A percentile compares a stretch with the other conserved stretches of the same genome.
Conservation (phyloP, 768 basidiomycete species). For the Termitomyces sp. region DNA sequence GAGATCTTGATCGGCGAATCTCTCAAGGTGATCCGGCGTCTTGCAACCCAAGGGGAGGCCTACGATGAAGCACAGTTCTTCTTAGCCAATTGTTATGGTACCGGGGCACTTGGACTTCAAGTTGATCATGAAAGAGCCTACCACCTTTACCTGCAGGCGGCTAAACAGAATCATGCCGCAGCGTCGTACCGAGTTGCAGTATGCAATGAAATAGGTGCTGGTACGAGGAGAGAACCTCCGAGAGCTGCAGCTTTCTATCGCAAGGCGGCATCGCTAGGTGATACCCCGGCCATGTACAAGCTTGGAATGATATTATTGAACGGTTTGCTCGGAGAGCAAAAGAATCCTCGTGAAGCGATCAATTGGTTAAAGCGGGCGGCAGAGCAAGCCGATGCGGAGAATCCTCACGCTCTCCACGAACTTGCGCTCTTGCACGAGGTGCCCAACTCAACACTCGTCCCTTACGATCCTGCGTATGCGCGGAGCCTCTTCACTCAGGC, state of each 20-base stretch:
- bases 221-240: constrained; percentile 82
- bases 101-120: constrained; percentile 90
- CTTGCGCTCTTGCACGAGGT: constrained; percentile 85
- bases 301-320: constrained; percentile 96
- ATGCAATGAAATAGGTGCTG: constrained; percentile 98
- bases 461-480: constrained; percentile 78
- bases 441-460: constrained; percentile 61
- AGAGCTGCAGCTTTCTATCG: constrained; percentile 95
- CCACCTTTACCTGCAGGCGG: constrained; percentile 93
- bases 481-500: constrained; percentile 86
- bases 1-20: constrained; percentile 86
- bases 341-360: constrained; percentile 88
- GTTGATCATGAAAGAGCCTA: constrained; percentile 99
- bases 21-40: constrained; percentile 85
- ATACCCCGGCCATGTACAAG: constrained; percentile 99
- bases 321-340: constrained; percentile 76
- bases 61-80: constrained; percentile 99
- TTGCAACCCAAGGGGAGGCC: constrained; percentile 89
- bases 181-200: constrained; percentile 97
- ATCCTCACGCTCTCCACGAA: constrained; percentile 96
- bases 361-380: constrained; percentile 94
- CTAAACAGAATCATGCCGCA: constrained; percentile 94
- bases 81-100: constrained; percentile 95
- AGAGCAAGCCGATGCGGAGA: constrained; percentile 96
- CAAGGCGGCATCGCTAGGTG: constrained; percentile 93